A percentile compares a stretch with the other conserved stretches of the same genome.
Conservation (phyloP, 805 yeast genomes). For the Kluyveromyces siamensis region DNA sequence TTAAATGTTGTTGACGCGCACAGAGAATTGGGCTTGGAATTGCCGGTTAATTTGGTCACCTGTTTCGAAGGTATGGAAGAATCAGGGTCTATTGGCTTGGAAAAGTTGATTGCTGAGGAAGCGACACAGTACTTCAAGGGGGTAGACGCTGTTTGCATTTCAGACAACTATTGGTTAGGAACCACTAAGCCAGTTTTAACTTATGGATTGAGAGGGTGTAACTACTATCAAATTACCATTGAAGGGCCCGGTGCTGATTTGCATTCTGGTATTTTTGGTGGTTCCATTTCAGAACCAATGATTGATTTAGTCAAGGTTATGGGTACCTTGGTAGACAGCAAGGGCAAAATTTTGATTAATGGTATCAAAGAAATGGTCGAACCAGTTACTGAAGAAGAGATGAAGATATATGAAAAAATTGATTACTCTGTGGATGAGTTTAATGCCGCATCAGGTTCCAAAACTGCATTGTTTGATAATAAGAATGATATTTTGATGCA, state of each 20-base stretch:
- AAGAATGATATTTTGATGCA: constrained; percentile 89
- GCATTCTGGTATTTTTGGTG: constrained; percentile 97
- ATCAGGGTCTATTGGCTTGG: constrained; percentile 90
- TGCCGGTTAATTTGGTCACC: constrained; percentile 87
- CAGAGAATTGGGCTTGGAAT: constrained; percentile 67
- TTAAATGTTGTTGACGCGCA: constrained; percentile 89
- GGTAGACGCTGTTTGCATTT: constrained; percentile 90
- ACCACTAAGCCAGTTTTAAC: constrained; percentile 95
- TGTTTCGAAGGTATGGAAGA: constrained; percentile 99
- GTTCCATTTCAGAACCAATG: constrained; percentile 95
- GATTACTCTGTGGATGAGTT: constrained; percentile 80
- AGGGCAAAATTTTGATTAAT: constrained; percentile 78
- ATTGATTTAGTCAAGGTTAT: constrained; percentile 78
- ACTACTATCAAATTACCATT: constrained; percentile 76
- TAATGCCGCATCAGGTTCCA: constrained; percentile 80
- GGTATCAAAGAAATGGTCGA: constrained; percentile 95
- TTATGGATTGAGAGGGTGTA: constrained; percentile 94
- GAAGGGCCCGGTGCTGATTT: constrained; percentile 94
- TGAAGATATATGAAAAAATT: constrained; percentile 69
- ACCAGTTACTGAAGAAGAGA: constrained; percentile 76
- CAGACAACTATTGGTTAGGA: constrained; percentile 98
- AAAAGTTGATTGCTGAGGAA: constrained; percentile 70
- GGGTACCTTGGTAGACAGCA: constrained; percentile 64
- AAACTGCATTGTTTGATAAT: constrained; percentile 67
- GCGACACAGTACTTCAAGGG: constrained; percentile 72